phyloP scores from a whole-genome alignment of 768 basidiomycete genomes.

The Paxillus rubicundulus region DNA sequence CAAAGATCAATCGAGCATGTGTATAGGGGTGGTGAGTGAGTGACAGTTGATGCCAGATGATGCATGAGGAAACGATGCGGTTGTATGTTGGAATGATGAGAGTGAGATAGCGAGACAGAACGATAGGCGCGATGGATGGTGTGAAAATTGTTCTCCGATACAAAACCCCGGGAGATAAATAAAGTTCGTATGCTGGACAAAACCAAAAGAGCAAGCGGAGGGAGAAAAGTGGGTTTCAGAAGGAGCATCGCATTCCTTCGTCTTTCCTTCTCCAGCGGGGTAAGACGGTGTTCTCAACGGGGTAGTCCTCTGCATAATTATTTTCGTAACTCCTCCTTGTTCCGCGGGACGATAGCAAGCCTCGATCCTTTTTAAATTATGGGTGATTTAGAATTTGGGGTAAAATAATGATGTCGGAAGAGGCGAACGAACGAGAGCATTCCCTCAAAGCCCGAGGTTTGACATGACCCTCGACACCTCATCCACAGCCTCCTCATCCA shows the following conservation, averaged over 20 bases:
- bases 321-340: not conserved
- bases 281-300: slow-evolving; percentile 20
- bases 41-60: slow-evolving; percentile 10
- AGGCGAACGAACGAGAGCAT: slow-evolving; percentile 13
- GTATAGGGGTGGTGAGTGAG: slow-evolving; percentile 1
- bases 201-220: slow-evolving; percentile 13
- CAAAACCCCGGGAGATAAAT: slow-evolving; percentile 32
- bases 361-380: slow-evolving; percentile 4
- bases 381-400: not conserved
- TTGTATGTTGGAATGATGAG: slow-evolving; percentile 26
- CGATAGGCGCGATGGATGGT: slow-evolving; percentile 26
- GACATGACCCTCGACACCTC: slow-evolving; percentile 78
- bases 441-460: slow-evolving; percentile 58
- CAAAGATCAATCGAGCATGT: slow-evolving; percentile 19
- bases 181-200: slow-evolving; percentile 30
- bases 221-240: slow-evolving; percentile 17
- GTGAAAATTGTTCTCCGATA: slow-evolving; percentile 26
- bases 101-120: slow-evolving; percentile 18
- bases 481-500: slow-evolving; percentile 59
- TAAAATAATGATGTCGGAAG: slow-evolving; percentile 7
- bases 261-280: slow-evolving; percentile 18
- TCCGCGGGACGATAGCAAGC: slow-evolving; percentile 3
- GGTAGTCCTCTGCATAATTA: slow-evolving; percentile 15
- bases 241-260: slow-evolving; percentile 9
- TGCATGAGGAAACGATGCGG: slow-evolving; percentile 28